Evolutionary conservation across 495 filamentous ascomycete genomes (phyloP).

Genomic region (Choiromyces venosus): DNA sequence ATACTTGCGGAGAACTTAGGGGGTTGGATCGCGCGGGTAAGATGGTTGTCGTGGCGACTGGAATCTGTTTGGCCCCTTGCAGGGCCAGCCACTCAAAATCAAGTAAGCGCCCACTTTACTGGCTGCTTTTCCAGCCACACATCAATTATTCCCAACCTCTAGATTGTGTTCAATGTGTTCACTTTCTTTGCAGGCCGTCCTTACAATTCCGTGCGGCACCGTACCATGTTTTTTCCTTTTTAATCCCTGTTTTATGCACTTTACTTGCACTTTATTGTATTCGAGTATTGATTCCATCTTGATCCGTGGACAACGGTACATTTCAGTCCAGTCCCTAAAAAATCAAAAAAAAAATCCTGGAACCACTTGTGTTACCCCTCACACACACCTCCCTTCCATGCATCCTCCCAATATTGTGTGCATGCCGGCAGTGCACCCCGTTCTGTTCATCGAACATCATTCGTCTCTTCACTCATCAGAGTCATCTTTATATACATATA

Average conservation of each 20-base stretch:
- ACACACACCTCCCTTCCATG: neutral
- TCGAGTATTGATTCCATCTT: neutral
- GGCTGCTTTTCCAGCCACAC: neutral
- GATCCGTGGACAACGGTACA: neutral
- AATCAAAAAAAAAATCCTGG: neutral
- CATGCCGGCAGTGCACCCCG: neutral
- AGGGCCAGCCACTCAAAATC: constrained; percentile 5
- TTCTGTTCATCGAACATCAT: neutral
- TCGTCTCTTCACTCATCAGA: neutral
- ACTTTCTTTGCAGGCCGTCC: neutral
- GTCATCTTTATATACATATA: neutral
- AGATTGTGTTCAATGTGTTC: neutral
- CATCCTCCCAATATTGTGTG: neutral
- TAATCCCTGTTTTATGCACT: neutral
- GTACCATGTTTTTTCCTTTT: neutral
- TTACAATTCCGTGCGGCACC: no score
- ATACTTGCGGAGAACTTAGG: constrained; percentile 17
- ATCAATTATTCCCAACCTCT: neutral
- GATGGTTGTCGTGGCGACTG: constrained; percentile 29
- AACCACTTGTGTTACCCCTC: neutral
- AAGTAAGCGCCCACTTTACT: neutral
- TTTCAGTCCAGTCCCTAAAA: neutral
- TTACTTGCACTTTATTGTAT: neutral
- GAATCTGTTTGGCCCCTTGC: constrained; percentile 30
- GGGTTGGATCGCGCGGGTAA: constrained; percentile 15